Evolutionary conservation across 1,139 yeast species (phyloP), one percentile per base, ranked within the genome.

Genomic region (Pichia sp.): DNA sequence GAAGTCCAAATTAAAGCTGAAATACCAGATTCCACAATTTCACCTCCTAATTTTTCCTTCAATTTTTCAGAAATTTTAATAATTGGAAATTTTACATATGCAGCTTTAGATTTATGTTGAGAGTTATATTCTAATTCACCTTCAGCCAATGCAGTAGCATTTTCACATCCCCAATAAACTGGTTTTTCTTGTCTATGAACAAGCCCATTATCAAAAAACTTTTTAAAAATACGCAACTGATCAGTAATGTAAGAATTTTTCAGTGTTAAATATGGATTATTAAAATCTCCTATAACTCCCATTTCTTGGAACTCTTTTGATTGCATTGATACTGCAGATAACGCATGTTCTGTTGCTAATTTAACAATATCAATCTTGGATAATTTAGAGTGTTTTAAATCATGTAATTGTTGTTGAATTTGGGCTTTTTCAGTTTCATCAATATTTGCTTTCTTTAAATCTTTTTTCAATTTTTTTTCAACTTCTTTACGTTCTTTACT

Each of bases 151-250:
- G 98, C 98, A 0, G 98, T 90, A 51, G 80, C 78, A 1, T 96
- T 86, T 60, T 89, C 96, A 55, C 94, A 85, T 1, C 97, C 95
- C 97, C 97, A 92, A 75, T 86, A 92, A 1, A 94, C 97, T 0
- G 99, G 99, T 60, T 89, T 88, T 58, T 84, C 78, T 60, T 90
- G 95, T 58, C 97, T 74, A 42, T 82, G 79, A 40, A 92, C 79
- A 44, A 90, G 69, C 0, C 87, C 86, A 47, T 76, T 78, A 43
- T 75, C 74, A 57, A 86, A 73, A 71, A 92, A 73, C 50, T 74
- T 71, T 47, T 77, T 73, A 65, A 94, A 90, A 0, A 90, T 77
- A 33, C 73, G 67, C 55, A 92, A 70, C 63, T 92, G 97, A 43
- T 82, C 72, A 5, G 81, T 69, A 55, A 90, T 97, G 64, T 83